Conservation (phyloP, 2,329 filamentous ascomycete species). For the Didymella sp. region DNA sequence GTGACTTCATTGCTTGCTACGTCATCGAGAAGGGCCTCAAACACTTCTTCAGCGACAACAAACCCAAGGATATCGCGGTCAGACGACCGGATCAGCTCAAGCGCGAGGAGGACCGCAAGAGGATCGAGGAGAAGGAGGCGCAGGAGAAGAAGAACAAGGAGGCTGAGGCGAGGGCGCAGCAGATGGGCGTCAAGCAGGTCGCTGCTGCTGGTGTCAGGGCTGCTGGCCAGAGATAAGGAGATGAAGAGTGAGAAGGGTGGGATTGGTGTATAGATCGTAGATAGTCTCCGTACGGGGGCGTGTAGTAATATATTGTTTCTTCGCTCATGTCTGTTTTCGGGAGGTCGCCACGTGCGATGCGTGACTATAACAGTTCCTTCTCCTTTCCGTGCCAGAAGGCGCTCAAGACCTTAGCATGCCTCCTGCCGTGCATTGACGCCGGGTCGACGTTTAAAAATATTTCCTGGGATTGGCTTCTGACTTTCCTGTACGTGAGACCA, state of each 20-base stretch:
- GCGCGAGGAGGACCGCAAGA: slow-evolving; percentile 74
- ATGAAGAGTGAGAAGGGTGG: neutral
- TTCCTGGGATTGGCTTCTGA: too few species aligned
- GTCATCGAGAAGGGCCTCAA: slow-evolving; percentile 88
- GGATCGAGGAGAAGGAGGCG: slow-evolving; percentile 57
- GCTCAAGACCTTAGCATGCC: too few species aligned
- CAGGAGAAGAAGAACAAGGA: slow-evolving; percentile 46
- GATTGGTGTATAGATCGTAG: neutral
- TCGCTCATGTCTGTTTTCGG: neutral
- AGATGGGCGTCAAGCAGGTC: slow-evolving; percentile 15
- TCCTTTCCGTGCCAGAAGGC: too few species aligned
- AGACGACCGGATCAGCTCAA: slow-evolving; percentile 85
- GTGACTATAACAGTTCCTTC: neutral
- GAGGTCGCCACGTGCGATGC: neutral
- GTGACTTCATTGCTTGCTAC: slow-evolving; percentile 89
- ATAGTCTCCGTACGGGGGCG: neutral
- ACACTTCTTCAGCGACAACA: slow-evolving; percentile 84
- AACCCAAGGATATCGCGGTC: slow-evolving; percentile 89
- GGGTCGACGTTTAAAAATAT: too few species aligned
- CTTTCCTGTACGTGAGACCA: too few species aligned
- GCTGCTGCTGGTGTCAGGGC: neutral
- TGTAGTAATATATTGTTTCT: neutral
- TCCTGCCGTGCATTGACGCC: too few species aligned
- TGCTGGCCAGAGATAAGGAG: neutral
- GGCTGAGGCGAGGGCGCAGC: slow-evolving; percentile 36